phyloP scores from a whole-genome alignment of 163 green algal genomes.

The Volvox carteri region DNA sequence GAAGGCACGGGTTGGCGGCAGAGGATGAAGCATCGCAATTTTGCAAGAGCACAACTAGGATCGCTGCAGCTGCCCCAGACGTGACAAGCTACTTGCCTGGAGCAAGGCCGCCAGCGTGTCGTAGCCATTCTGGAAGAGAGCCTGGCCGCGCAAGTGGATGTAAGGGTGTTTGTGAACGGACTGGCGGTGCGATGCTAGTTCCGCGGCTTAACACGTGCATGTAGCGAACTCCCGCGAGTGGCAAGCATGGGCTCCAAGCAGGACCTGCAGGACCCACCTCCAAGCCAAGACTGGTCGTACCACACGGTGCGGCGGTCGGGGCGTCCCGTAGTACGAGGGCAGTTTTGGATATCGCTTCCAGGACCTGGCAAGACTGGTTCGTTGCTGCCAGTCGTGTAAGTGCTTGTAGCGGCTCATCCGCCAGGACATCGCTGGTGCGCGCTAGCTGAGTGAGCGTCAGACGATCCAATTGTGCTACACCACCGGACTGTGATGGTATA shows the following conservation, averaged over 20 bases:
- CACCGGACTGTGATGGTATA: not conserved
- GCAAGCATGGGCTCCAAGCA: too few relatives aligned
- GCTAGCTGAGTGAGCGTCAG: not conserved
- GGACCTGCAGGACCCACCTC: not conserved
- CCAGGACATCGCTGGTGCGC: not conserved
- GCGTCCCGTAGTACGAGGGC: slow-evolving; percentile 13
- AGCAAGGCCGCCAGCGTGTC: slow-evolving; percentile 36
- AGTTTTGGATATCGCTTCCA: slow-evolving; percentile 39
- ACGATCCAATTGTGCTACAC: not conserved
- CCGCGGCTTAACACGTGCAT: too few relatives aligned
- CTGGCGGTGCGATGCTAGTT: too few relatives aligned
- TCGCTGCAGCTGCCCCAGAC: too few relatives aligned
- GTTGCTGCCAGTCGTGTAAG: not conserved
- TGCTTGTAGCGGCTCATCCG: not conserved
- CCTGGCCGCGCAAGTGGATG: not conserved
- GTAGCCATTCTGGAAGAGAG: slow-evolving; percentile 53
- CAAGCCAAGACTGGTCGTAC: not conserved
- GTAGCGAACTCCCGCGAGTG: too few relatives aligned
- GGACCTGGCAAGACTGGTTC: not conserved
- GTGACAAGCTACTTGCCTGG: slow-evolving; percentile 32
- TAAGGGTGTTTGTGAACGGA: too few relatives aligned
- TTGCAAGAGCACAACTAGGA: too few relatives aligned
- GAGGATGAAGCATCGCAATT: too few relatives aligned
- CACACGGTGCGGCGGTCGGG: not conserved
- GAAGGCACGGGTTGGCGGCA: too few relatives aligned